phyloP scores from a whole-genome alignment of 169 alveolate genomes.

The Plasmodium vivax region DNA sequence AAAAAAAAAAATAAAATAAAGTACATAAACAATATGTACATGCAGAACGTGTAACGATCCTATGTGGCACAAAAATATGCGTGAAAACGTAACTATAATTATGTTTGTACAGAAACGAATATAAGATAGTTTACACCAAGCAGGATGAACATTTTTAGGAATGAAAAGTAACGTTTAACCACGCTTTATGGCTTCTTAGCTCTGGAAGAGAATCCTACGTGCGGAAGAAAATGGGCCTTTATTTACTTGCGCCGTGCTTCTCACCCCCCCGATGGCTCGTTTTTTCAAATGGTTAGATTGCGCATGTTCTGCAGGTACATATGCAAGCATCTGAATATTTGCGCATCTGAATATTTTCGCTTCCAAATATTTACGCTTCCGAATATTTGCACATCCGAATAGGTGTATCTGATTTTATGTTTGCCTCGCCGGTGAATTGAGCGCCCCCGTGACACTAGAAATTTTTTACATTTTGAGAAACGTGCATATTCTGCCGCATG shows the following conservation, averaged over 20 bases:
- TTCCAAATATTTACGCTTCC: background rate
- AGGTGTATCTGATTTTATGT: background rate
- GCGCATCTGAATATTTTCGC: background rate
- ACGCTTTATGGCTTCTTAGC: background rate
- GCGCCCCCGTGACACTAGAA: background rate
- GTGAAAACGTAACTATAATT: conserved; percentile 1
- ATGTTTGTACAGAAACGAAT: background rate
- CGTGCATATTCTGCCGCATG: background rate
- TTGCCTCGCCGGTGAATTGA: background rate
- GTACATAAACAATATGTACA: background rate
- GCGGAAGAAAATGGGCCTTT: conserved; percentile 5
- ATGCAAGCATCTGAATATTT: conserved; percentile 1
- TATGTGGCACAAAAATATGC: background rate
- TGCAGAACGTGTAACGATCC: background rate
- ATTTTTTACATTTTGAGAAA: background rate
- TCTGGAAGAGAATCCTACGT: background rate
- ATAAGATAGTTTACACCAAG: background rate
- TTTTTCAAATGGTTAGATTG: background rate
- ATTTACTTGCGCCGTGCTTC: conserved; percentile 1
- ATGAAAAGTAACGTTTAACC: background rate
- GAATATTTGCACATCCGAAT: background rate
- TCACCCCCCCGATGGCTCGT: background rate
- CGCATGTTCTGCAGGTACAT: background rate
- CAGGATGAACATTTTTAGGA: background rate
- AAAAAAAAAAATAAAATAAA: conserved; percentile 29